These are phyloP conservation scores for Helenozyma baotianmanensis DNA, from an alignment of 805 yeast species.

Conservation along the genomic window DNA sequence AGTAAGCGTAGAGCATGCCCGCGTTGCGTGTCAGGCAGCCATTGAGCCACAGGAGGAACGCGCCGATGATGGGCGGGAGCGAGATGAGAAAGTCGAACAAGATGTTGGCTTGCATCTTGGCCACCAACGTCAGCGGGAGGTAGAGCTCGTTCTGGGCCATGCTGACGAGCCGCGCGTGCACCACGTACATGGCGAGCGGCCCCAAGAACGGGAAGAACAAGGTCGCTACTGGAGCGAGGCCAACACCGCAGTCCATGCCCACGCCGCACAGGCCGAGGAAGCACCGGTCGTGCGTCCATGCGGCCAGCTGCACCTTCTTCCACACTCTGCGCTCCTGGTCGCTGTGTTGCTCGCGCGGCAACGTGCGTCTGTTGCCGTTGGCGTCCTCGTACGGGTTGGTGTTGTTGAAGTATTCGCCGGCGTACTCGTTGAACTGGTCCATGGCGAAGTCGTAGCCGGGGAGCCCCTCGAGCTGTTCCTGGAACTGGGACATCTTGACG, in stretches of 20 bases:
- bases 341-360: slow-evolving; percentile 38
- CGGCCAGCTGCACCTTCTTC: slow-evolving; percentile 68
- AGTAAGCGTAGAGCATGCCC: slow-evolving; percentile 55
- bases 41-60: slow-evolving; percentile 72
- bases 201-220: slow-evolving; percentile 76
- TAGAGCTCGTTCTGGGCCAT: slow-evolving; percentile 54
- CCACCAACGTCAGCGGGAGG: slow-evolving; percentile 54
- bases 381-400: slow-evolving; percentile 63
- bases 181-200: slow-evolving; percentile 71
- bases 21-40: slow-evolving; percentile 89
- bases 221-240: slow-evolving; percentile 69
- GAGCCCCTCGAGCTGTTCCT: slow-evolving; percentile 15
- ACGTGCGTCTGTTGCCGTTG: slow-evolving; percentile 56
- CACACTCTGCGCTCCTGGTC: slow-evolving; percentile 61
- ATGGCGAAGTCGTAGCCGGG: slow-evolving; percentile 57
- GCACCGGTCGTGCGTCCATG: slow-evolving; percentile 86
- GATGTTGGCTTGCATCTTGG: slow-evolving; percentile 75
- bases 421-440: slow-evolving; percentile 61
- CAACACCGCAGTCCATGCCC: slow-evolving; percentile 70
- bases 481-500: slow-evolving; percentile 10
- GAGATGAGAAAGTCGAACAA: slow-evolving; percentile 68
- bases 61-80: slow-evolving; percentile 77
- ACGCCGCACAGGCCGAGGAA: slow-evolving; percentile 67
- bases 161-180: slow-evolving; percentile 65
- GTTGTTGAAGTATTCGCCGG: slow-evolving; percentile 59